Percentiles rank a stretch among this genome's conserved stretches.
Conservation (phyloP, 495 filamentous ascomycete genomes). For the Collariella sp. region DNA sequence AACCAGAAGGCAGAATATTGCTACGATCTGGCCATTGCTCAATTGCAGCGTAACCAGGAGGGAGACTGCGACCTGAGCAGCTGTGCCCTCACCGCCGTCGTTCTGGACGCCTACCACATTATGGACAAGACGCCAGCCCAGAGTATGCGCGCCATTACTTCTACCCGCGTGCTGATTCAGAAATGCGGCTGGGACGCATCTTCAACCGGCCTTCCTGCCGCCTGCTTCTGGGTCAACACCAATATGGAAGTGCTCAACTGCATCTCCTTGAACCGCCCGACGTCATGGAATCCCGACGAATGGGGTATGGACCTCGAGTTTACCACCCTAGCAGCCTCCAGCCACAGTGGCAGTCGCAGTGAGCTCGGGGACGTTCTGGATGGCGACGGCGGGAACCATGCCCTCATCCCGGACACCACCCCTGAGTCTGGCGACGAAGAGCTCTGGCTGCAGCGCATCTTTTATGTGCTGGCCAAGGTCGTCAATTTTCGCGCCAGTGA, state of each 20-base stretch:
- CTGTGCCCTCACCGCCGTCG: conserved; percentile 82
- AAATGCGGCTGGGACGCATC: conserved; percentile 86
- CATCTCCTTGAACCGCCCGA: conserved; percentile 76
- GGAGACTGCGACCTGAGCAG: conserved; percentile 74
- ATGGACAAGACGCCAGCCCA: conserved; percentile 72
- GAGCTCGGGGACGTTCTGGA: conserved; percentile 45
- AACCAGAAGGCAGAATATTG: conserved; percentile 73
- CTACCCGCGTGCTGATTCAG: conserved; percentile 78
- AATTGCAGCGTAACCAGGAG: conserved; percentile 69
- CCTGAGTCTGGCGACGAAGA: conserved; percentile 57
- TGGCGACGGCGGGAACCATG: conserved; percentile 59
- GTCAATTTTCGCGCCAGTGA: conserved; percentile 69
- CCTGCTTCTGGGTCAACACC: conserved; percentile 93
- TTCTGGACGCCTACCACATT: conserved; percentile 85
- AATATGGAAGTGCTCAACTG: conserved; percentile 84
- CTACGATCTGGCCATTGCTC: conserved; percentile 71
- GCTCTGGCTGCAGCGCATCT: conserved; percentile 81
- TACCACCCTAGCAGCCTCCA: conserved; percentile 17
- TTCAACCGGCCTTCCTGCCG: conserved; percentile 68
- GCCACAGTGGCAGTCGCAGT: conserved; percentile 10
- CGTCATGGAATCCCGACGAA: conserved; percentile 84
- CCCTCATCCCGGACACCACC: conserved; percentile 53
- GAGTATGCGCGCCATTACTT: conserved; percentile 79
- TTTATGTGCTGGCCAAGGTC: conserved; percentile 86
- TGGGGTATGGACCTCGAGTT: conserved; percentile 89